phyloP scores from a whole-genome alignment of 2,329 filamentous ascomycete genomes.

The Ilyonectria mors-panacis region DNA sequence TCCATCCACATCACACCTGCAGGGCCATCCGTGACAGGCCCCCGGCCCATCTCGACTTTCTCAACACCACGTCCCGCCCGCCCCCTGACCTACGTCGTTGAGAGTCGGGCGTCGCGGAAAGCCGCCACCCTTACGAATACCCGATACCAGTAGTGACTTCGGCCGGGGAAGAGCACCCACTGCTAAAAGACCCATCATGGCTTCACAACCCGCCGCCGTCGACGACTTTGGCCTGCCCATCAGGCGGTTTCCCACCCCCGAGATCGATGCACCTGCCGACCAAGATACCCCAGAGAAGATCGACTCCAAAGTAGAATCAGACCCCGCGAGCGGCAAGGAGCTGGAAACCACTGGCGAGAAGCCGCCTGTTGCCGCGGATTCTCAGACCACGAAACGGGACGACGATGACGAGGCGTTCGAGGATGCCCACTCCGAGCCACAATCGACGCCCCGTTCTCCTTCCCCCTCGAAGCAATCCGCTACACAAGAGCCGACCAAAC shows the following conservation, averaged over 20 bases:
- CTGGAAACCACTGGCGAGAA: conserved; percentile 15
- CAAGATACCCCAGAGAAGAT: conserved; percentile 28
- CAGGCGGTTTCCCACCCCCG: conserved; percentile 61
- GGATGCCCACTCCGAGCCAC: conserved; percentile 54
- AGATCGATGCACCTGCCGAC: conserved; percentile 38
- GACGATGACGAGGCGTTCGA: conserved; percentile 57
- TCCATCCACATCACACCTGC: conserved; percentile 35
- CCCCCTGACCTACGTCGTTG: conserved; percentile 28
- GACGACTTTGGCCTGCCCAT: conserved; percentile 82
- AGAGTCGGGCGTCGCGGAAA: conserved; percentile 13
- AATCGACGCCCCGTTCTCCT: conserved; percentile 40
- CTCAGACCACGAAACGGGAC: conserved; percentile 43
- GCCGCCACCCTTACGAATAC: conserved; percentile 12
- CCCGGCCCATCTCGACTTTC: conserved; percentile 41
- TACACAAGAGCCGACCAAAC: conserved; percentile 24
- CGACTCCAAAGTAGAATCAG: conserved; percentile 11
- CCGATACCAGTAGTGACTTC: conserved; percentile 25
- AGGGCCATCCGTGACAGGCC: conserved; percentile 42
- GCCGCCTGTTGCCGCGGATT: conserved; percentile 9
- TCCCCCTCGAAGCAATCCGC: conserved; percentile 15
- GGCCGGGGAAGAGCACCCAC: conserved; percentile 17
- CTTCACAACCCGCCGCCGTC: conserved; percentile 59
- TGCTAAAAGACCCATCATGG: conserved; percentile 42
- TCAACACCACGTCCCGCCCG: conserved; percentile 45
- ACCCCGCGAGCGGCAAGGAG: conserved; percentile 27